Percentiles rank a stretch among this genome's conserved stretches.
These are phyloP conservation scores for Fraxinus ornus DNA, from an alignment of 305 asterid species.

Conservation along the genomic window DNA sequence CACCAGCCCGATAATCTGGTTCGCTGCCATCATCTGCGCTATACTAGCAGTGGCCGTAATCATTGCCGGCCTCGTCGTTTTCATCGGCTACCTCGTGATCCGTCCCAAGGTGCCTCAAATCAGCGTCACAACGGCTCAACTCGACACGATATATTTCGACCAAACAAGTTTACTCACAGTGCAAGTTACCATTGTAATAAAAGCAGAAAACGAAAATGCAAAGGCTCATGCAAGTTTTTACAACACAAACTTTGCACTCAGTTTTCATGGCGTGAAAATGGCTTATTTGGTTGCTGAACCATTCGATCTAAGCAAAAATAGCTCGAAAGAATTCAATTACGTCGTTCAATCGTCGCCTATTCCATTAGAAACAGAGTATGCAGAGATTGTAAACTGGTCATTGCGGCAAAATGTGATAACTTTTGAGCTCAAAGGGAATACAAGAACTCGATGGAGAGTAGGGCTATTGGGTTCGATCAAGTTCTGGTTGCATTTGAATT, in stretches of 20 bases:
- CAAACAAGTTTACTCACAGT: constrained; percentile 51
- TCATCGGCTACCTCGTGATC: constrained; percentile 60
- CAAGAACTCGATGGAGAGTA: constrained; percentile 69
- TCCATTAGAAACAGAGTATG: constrained; percentile 48
- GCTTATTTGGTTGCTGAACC: constrained; percentile 43
- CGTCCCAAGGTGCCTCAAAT: constrained; percentile 67
- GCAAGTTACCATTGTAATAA: constrained; percentile 45
- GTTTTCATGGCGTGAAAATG: constrained; percentile 44
- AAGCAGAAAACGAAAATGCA: constrained; percentile 55
- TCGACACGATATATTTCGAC: constrained; percentile 59
- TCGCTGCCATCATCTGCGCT: constrained; percentile 62
- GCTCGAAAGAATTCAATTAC: constrained; percentile 40
- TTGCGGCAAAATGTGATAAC: constrained; percentile 29
- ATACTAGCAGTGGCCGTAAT: constrained; percentile 57
- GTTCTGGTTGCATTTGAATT: constrained; percentile 61
- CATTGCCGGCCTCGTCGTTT: constrained; percentile 52
- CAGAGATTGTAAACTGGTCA: constrained; percentile 37
- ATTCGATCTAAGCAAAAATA: constrained; percentile 44
- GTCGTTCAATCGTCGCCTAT: constrained; percentile 51
- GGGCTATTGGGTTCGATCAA: constrained; percentile 70
- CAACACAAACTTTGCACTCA: constrained; percentile 39
- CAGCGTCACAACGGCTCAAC: constrained; percentile 45
- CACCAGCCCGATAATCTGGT: constrained; percentile 74
- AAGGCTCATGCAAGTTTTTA: constrained; percentile 58
- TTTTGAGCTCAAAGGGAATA: constrained; percentile 54